Evolutionary conservation across 148 eudicot genomes (phyloP).

Genomic region (Polygonum maritimum): DNA sequence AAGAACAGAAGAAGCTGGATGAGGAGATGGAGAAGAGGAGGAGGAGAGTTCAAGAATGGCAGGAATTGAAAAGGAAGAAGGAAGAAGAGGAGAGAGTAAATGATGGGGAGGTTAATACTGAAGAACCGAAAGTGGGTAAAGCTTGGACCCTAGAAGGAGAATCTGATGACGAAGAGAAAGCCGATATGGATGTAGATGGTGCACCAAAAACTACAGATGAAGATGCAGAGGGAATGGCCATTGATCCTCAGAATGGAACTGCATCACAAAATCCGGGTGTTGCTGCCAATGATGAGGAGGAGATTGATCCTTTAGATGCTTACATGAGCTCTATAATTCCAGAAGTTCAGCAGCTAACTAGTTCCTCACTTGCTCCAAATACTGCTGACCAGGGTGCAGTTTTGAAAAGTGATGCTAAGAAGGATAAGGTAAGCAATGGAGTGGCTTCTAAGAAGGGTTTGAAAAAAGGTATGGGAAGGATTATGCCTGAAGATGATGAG

Average conservation of each 20-base stretch:
- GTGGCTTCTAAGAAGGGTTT: constrained; percentile 27
- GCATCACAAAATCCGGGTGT: constrained; percentile 20
- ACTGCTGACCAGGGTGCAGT: constrained; percentile 15
- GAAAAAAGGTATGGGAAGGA: constrained; percentile 52
- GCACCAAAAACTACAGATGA: constrained; percentile 22
- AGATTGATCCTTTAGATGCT: constrained; percentile 78
- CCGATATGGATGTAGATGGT: constrained; percentile 41
- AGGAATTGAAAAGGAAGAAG: constrained; percentile 56
- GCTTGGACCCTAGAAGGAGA: constrained; percentile 79
- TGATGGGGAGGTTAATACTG: constrained; percentile 37
- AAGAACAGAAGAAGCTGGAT: constrained; percentile 69
- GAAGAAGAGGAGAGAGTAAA: constrained; percentile 62
- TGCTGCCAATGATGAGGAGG: constrained; percentile 45
- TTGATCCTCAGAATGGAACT: constrained; percentile 35
- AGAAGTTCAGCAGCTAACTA: constrained; percentile 59
- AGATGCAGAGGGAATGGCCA: constrained; percentile 32
- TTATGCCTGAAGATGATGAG: constrained; percentile 68
- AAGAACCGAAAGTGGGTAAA: constrained; percentile 53
- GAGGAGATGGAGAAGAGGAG: constrained; percentile 88
- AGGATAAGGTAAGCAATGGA: constrained; percentile 20
- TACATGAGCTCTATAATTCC: constrained; percentile 73
- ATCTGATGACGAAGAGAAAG: constrained; percentile 76
- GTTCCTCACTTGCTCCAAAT: constrained; percentile 20
- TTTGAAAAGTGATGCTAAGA: constrained; percentile 19
- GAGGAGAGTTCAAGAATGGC: constrained; percentile 93